phyloP scores from a whole-genome alignment of 2,329 filamentous ascomycete species.

The Trichophaea hybrida region DNA sequence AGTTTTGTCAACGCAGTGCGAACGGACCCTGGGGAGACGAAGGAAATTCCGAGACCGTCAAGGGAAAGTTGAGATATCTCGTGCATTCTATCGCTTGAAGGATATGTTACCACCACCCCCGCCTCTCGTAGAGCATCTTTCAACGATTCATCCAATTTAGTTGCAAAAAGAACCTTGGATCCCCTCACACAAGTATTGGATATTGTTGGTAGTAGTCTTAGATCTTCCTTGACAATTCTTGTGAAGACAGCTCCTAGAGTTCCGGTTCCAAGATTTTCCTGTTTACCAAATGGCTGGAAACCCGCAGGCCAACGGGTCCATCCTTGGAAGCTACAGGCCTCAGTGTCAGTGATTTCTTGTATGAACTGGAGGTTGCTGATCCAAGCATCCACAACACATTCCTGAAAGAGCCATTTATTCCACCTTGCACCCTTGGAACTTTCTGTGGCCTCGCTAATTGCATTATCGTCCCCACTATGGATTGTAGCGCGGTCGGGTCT shows the following conservation, averaged over 20 bases:
- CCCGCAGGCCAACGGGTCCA: slow-evolving; percentile 21
- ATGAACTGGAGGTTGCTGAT: slow-evolving; percentile 19
- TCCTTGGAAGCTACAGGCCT: slow-evolving; percentile 1
- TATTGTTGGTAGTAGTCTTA: slow-evolving; percentile 17
- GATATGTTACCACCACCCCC: neutral
- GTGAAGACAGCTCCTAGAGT: slow-evolving; percentile 14
- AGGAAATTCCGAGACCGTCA: neutral
- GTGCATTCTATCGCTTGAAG: neutral
- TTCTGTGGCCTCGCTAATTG: slow-evolving; percentile 24
- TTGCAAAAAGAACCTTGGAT: neutral
- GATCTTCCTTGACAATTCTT: neutral
- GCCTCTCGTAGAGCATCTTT: neutral
- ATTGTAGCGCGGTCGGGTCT: slow-evolving; percentile 29
- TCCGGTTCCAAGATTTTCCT: slow-evolving; percentile 9
- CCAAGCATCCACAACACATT: slow-evolving; percentile 27
- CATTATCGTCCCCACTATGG: slow-evolving; percentile 23
- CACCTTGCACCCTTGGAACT: slow-evolving; percentile 23
- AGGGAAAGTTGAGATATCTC: neutral
- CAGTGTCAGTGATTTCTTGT: neutral
- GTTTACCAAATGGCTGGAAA: slow-evolving; percentile 1
- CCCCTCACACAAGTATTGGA: neutral
- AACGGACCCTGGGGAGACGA: neutral
- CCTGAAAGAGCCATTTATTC: slow-evolving; percentile 28
- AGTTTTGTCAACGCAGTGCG: neutral
- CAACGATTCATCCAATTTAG: neutral